Conservation (phyloP, 2,329 filamentous ascomycete genomes). For the Apiospora kogelbergensis region DNA sequence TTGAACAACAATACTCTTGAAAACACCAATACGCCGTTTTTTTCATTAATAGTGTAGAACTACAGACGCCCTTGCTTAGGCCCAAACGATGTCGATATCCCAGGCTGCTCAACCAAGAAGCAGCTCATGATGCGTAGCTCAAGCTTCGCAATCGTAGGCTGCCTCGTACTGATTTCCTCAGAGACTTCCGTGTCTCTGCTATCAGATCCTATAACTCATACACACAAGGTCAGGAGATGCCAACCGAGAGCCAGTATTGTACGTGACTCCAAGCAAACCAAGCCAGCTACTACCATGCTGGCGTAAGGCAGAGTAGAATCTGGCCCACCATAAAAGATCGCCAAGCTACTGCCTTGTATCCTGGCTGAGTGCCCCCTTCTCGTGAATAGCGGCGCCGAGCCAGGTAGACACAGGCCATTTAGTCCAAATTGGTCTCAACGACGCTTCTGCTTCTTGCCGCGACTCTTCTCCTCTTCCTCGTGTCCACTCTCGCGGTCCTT, state of each 20-base stretch:
- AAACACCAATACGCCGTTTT: neutral
- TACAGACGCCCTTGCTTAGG: neutral
- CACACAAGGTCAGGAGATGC: neutral
- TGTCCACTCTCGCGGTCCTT: conserved; percentile 68
- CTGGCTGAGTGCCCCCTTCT: neutral
- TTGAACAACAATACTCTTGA: too few relatives aligned
- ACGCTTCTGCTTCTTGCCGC: conserved; percentile 7
- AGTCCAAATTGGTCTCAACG: neutral
- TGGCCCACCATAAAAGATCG: neutral
- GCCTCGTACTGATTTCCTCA: neutral
- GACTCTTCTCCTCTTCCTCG: conserved; percentile 64
- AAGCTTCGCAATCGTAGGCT: neutral
- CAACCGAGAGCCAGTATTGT: neutral
- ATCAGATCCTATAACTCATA: neutral
- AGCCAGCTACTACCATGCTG: neutral
- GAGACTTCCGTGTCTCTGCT: neutral
- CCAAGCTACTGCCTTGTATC: neutral
- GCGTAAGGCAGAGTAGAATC: neutral
- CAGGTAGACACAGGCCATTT: neutral
- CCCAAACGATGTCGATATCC: neutral
- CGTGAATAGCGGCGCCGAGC: neutral
- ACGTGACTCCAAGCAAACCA: neutral
- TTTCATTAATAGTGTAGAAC: neutral
- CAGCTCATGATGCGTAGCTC: neutral
- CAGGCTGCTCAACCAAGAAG: neutral